These are phyloP conservation scores for Planoprotostelium fungivorum DNA, from an alignment of 78 protist genomes.

Conservation along the genomic window DNA sequence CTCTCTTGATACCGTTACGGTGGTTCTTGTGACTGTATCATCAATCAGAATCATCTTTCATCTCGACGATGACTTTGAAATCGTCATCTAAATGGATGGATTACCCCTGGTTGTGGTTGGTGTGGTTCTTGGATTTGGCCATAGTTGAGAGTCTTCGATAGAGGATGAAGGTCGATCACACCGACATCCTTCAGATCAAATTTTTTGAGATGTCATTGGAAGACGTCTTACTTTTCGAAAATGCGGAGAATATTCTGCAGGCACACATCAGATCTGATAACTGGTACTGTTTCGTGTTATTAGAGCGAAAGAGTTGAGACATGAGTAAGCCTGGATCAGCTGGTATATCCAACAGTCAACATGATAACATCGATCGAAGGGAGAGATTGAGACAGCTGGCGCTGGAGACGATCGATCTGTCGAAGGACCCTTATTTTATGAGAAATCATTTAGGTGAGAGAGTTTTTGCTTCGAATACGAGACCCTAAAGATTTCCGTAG, in stretches of 20 bases:
- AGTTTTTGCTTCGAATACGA: not conserved
- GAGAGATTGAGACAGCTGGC: conserved; percentile 90
- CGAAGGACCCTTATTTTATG: conserved; percentile 80
- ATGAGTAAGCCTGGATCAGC: conserved; percentile 65
- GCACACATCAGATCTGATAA: too few species aligned
- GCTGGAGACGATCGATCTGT: conserved; percentile 85
- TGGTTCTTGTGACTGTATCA: conserved; percentile 65
- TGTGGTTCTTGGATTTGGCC: conserved; percentile 94
- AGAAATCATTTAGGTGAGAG: conserved; percentile 39
- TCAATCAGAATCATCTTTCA: not conserved
- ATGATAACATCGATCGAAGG: conserved; percentile 76
- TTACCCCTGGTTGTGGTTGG: conserved; percentile 77
- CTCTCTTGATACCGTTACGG: conserved; percentile 88
- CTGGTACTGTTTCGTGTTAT: not conserved
- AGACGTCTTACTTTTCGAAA: too few species aligned
- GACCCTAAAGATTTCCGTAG: conserved; percentile 78
- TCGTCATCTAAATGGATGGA: not conserved
- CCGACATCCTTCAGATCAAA: not conserved
- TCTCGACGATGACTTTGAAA: not conserved
- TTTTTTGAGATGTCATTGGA: not conserved
- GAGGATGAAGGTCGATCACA: not conserved
- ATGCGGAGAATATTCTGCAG: too few species aligned
- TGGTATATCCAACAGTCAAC: conserved; percentile 49
- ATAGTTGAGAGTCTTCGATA: conserved; percentile 11
- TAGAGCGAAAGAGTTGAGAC: conserved; percentile 33